Evolutionary conservation across 2,329 filamentous ascomycete genomes (phyloP).

Genomic region (Ceratocystis ficicola): DNA sequence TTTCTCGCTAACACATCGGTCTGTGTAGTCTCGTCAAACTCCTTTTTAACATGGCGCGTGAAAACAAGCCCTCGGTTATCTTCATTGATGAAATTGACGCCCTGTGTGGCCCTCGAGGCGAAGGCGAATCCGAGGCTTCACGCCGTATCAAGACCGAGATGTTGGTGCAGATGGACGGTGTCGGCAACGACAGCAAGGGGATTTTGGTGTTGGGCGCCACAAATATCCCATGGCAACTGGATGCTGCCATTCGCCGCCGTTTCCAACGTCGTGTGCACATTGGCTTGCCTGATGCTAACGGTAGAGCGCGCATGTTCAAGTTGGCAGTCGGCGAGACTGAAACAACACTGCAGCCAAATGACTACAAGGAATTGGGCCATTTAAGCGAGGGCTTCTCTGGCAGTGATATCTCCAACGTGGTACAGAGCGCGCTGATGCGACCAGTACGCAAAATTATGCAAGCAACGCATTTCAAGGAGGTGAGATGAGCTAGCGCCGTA

Average conservation of each 20-base stretch:
- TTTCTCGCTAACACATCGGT: neutral
- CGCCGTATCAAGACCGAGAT: slow-evolving; percentile 97
- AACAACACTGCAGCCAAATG: slow-evolving; percentile 63
- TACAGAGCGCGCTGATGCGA: slow-evolving; percentile 95
- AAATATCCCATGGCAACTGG: slow-evolving; percentile 97
- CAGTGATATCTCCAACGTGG: slow-evolving; percentile 88
- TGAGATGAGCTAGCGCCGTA: slow-evolving; percentile 32
- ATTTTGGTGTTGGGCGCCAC: slow-evolving; percentile 92
- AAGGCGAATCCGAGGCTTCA: slow-evolving; percentile 95
- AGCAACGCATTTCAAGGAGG: slow-evolving; percentile 94
- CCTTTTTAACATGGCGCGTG: slow-evolving; percentile 92
- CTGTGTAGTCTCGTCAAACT: slow-evolving; percentile 72
- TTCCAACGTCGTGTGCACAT: slow-evolving; percentile 97
- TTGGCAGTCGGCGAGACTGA: slow-evolving; percentile 87
- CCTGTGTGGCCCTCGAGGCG: slow-evolving; percentile 78
- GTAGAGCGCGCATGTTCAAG: slow-evolving; percentile 89
- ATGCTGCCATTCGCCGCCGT: slow-evolving; percentile 85
- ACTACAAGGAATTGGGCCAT: slow-evolving; percentile 68
- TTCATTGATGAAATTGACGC: slow-evolving; percentile 98
- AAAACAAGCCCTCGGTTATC: slow-evolving; percentile 96
- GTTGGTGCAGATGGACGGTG: slow-evolving; percentile 97
- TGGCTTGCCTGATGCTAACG: slow-evolving; percentile 73
- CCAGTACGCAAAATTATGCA: slow-evolving; percentile 94
- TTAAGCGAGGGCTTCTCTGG: slow-evolving; percentile 90
- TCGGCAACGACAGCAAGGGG: slow-evolving; percentile 86